phyloP scores from a whole-genome alignment of 305 asterid species.

The Plantago lanceolata region DNA sequence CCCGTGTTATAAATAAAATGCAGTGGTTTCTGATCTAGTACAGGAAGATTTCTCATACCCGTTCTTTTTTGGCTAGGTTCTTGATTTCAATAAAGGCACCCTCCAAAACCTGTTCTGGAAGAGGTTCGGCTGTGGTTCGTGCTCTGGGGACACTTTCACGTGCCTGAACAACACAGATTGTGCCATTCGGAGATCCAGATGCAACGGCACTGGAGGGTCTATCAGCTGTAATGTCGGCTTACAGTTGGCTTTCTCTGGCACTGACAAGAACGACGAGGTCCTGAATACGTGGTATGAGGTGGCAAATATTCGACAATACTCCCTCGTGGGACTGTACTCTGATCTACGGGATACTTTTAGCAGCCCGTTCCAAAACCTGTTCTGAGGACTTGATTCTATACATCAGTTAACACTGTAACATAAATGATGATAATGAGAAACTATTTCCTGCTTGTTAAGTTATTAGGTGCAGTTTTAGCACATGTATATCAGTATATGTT shows the following conservation, averaged over 20 bases:
- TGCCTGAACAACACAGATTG: constrained; percentile 80
- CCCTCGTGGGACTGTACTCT: constrained; percentile 27
- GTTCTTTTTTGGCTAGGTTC: constrained; percentile 39
- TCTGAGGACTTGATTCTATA: neutral
- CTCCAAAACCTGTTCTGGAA: constrained; percentile 79
- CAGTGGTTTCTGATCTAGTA: too few species aligned
- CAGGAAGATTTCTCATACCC: too few species aligned
- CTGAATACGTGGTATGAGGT: constrained; percentile 89
- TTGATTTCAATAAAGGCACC: constrained; percentile 75
- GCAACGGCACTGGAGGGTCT: constrained; percentile 43
- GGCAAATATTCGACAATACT: constrained; percentile 66
- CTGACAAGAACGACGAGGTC: constrained; percentile 59
- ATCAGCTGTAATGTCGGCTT: constrained; percentile 55
- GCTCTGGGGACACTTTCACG: constrained; percentile 44
- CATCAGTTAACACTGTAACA: constrained; percentile 3
- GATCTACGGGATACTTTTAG: constrained; percentile 6
- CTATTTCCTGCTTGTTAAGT: neutral
- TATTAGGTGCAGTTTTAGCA: neutral
- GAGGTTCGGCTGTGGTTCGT: constrained; percentile 60
- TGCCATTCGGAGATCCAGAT: constrained; percentile 51
- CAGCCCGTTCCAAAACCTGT: constrained; percentile 4
- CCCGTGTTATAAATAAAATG: too few species aligned
- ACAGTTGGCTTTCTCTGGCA: constrained; percentile 78
- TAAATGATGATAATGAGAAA: neutral
- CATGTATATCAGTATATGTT: neutral